Base-by-base conservation (phyloP, 2,329 filamentous ascomycete species). In the Magnaporthiopsis rhizophila region DNA sequence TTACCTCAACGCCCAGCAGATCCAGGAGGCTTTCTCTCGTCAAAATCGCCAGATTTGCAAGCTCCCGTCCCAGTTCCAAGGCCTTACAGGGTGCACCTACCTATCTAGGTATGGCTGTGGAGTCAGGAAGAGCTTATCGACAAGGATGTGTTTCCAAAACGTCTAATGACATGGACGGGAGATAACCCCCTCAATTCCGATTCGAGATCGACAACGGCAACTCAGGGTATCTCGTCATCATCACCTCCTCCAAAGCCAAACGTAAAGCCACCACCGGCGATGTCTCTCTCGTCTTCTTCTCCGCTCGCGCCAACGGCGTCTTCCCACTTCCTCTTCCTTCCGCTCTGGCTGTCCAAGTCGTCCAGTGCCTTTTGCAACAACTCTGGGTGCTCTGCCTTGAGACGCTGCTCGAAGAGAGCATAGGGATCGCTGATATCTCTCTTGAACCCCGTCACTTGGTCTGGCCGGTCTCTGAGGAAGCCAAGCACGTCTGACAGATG, bases 291-390 rank as follows among this genome's bases (percentile, higher is more conserved):
- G 11, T 57, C 30, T 9, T 67, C 66, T 9, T n/a, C 45, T 53
- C 45, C 45, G 21, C n/a, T 24, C 15, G 80, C 79, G 2, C 86
- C 86, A 13, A 92, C 88, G 34, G 92, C 83, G 65, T 88, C 83
- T 72, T 96, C 91, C 94, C 94, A 98, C 71, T 89, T 96, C 62
- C 92, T 85, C 78, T 93, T 95, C 74, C 84, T 91, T 4, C 82
- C 83, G 62, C 81, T 79, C 72, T 82, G 88, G 69, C 80, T 86
- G 65, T 89, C 86, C 64, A 92, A 72, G 70, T 90, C 83, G 24
- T 80, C 62, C 60, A 67, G 72, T 0, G 87, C 89, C 66, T 85
- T 81, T 58, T 86, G 80, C 30, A 94, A 76, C n/a, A 92, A 72
- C 0, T 87, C 84, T 0, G 92, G 89, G 69, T 91, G 81, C 32